Evolutionary conservation across 2,329 filamentous ascomycete species (phyloP).

Genomic region (Fusarium miscanthi): DNA sequence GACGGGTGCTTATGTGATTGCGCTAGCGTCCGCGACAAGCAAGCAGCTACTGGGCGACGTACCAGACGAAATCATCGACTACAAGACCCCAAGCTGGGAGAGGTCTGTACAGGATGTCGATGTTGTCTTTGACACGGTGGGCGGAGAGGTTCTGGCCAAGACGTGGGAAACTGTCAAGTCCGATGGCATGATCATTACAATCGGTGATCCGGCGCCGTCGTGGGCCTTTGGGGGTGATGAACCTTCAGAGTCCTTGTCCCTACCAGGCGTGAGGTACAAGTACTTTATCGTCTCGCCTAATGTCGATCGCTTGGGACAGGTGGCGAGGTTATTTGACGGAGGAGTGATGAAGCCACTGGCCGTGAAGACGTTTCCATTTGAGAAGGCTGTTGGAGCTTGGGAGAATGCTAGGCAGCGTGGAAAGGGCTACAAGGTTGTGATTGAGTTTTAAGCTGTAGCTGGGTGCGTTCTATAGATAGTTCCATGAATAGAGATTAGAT

Average conservation of each 20-base stretch:
- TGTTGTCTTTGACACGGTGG: slow-evolving; percentile 23
- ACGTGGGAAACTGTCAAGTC: slow-evolving; percentile 47
- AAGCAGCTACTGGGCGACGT: slow-evolving; percentile 32
- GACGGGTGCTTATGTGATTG: slow-evolving; percentile 41
- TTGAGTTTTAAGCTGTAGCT: neutral
- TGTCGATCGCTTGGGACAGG: neutral
- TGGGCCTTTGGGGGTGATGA: slow-evolving; percentile 46
- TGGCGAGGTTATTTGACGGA: neutral
- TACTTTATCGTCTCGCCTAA: slow-evolving; percentile 44
- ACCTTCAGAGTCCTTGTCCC: slow-evolving; percentile 25
- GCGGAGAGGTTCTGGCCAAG: slow-evolving; percentile 33
- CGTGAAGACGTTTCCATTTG: slow-evolving; percentile 2
- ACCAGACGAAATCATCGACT: slow-evolving; percentile 43
- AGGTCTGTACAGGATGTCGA: accelerated
- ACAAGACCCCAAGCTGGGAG: slow-evolving; percentile 41
- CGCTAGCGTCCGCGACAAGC: slow-evolving; percentile 43
- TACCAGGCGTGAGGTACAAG: slow-evolving; percentile 40
- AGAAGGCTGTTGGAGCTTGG: slow-evolving; percentile 7
- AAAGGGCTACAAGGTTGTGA: neutral
- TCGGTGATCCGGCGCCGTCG: slow-evolving; percentile 49
- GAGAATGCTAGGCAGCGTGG: slow-evolving; percentile 4
- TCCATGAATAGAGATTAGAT: too few species aligned
- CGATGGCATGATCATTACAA: slow-evolving; percentile 48
- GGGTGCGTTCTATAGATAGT: accelerated
- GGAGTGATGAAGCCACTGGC: slow-evolving; percentile 4